These are phyloP conservation scores for Grosmannia serpens DNA, from an alignment of 2,329 filamentous ascomycete species.

Conservation along the genomic window DNA sequence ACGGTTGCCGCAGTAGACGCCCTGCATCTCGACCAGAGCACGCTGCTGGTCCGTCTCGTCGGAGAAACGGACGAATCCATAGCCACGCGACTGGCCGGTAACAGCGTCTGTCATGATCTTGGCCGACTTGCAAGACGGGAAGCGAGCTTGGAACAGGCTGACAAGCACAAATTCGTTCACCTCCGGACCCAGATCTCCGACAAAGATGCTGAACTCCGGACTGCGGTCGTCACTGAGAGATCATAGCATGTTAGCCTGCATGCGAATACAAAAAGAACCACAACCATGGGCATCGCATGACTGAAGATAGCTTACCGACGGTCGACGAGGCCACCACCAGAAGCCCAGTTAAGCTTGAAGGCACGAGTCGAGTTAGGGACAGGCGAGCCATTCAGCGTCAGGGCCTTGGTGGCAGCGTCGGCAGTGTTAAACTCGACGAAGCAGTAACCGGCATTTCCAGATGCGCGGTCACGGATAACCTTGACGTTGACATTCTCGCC, in stretches of 20 bases:
- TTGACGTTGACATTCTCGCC: slow-evolving; percentile 96
- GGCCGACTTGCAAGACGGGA: slow-evolving; percentile 94
- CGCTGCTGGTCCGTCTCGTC: slow-evolving; percentile 94
- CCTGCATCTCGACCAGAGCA: slow-evolving; percentile 95
- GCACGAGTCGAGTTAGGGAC: slow-evolving; percentile 91
- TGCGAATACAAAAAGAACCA: not conserved
- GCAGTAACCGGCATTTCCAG: slow-evolving; percentile 96
- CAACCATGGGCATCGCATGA: not conserved
- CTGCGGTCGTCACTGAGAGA: slow-evolving; percentile 74
- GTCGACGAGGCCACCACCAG: slow-evolving; percentile 88
- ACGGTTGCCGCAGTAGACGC: slow-evolving; percentile 95
- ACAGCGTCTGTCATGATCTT: slow-evolving; percentile 99
- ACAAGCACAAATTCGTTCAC: slow-evolving; percentile 98
- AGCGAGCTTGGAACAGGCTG: slow-evolving; percentile 91
- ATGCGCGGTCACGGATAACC: slow-evolving; percentile 99
- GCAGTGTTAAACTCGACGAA: slow-evolving; percentile 86
- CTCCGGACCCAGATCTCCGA: slow-evolving; percentile 93
- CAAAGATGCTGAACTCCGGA: slow-evolving; percentile 94
- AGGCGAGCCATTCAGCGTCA: slow-evolving; percentile 75
- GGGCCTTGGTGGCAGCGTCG: slow-evolving; percentile 80
- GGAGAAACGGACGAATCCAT: slow-evolving; percentile 95
- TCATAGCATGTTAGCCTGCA: not conserved
- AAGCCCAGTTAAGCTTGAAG: slow-evolving; percentile 99
- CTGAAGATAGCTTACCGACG: slow-evolving; percentile 52
- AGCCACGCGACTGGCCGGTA: slow-evolving; percentile 92